Base-by-base conservation (phyloP, 768 basidiomycete genomes). In the Collybia mongolica region DNA sequence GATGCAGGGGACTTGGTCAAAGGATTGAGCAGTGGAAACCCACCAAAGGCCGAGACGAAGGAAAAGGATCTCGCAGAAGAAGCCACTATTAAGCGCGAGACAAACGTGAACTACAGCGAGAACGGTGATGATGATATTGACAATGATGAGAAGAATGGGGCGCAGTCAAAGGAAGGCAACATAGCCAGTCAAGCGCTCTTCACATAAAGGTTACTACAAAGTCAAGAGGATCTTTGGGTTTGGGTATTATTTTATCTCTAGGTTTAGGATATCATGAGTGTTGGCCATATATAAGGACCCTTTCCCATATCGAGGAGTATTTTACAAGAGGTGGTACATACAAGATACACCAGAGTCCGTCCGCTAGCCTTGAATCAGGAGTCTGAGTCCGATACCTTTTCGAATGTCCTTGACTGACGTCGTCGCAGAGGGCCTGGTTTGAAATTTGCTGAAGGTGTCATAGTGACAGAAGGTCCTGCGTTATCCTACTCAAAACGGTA, bases 1-100 rank as follows among this genome's bases (percentile, higher is more conserved):
- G 88, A 87, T n/a, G 88, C 89, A 5, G 82, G 76, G 1, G 87
- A 90, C 49, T 67, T 93, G 53, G 84, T 86, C 18, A 84, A 80
- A 62, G 87, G 82, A 9, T 64, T 91, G 39, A 72, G 72, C 36
- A 71, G 69, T 35, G 61, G 57, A 18, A 49, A 59, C 15, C 44
- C 59, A 14, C 52, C 57, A n/a, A 54, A 54, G 52, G 53, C 42
- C 48, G 47, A 50, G 51, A 56, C 2, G 46, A 58, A 54, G 46
- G 38, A 23, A 18, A 46, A 51, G 17, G 24, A 23, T 23, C 17
- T 41, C 15, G 39, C 47, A 5, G 48, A 54, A 41, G 44, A 59
- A 35, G 19, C 32, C 7, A 32, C 32, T 32, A 32, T 9, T 9
- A 32, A 28, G 42, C 18, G 9, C 37, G 22, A 19, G 24, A 29